phyloP scores from a whole-genome alignment of 2,329 filamentous ascomycete genomes.

The Alternaria triticimaculans region DNA sequence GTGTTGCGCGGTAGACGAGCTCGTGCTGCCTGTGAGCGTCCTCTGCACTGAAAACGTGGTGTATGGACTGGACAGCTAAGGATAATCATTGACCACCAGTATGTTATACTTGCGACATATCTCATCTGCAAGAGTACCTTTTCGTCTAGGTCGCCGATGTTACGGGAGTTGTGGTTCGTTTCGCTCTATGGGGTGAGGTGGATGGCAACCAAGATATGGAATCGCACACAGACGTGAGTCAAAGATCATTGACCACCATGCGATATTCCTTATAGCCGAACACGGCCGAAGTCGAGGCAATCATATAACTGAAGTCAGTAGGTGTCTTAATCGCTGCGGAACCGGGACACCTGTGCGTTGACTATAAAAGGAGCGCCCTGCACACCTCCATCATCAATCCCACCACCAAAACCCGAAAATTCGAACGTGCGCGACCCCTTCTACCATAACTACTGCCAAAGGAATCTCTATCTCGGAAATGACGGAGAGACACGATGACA shows the following conservation, averaged over 20 bases:
- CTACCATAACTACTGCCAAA: neutral
- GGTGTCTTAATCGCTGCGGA: neutral
- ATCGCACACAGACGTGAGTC: neutral
- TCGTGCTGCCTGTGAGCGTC: neutral
- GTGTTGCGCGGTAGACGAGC: neutral
- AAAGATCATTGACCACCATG: neutral
- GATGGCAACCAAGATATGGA: neutral
- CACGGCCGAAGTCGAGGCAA: neutral
- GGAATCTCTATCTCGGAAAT: neutral
- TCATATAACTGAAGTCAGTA: neutral
- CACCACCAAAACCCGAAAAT: neutral
- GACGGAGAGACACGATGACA: slow-evolving; percentile 13
- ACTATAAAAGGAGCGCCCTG: neutral
- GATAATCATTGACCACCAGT: neutral
- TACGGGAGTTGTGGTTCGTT: neutral
- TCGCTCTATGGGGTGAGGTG: neutral
- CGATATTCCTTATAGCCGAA: neutral
- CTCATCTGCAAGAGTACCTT: neutral
- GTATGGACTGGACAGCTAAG: neutral
- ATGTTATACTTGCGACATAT: neutral
- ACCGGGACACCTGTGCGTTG: neutral
- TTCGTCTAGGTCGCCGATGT: neutral
- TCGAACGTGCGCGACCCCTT: neutral
- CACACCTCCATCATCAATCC: neutral
- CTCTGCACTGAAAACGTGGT: neutral